A percentile compares a stretch with the other conserved stretches of the same genome.
Conservation (phyloP, 2,329 filamentous ascomycete species). For the Hypoxylon sp. region DNA sequence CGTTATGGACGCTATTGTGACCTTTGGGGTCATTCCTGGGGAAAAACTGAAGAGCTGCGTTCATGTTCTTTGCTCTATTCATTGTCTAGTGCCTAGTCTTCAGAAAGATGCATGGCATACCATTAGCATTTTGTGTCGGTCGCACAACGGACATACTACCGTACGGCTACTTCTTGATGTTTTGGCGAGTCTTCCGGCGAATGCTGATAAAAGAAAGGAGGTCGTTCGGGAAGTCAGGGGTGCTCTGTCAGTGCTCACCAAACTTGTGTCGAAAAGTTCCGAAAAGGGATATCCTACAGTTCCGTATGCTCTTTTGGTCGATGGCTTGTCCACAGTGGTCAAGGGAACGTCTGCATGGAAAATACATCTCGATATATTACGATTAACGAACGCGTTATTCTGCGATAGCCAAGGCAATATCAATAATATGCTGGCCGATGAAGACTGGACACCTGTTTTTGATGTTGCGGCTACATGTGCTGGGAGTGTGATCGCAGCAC, state of each 20-base stretch:
- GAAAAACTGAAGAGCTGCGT: slow-evolving; percentile 76
- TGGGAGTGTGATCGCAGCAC: slow-evolving; percentile 52
- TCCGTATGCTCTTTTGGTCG: slow-evolving; percentile 71
- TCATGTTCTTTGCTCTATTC: slow-evolving; percentile 79
- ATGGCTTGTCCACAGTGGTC: slow-evolving; percentile 69
- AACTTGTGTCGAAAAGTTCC: slow-evolving; percentile 71
- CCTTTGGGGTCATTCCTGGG: slow-evolving; percentile 77
- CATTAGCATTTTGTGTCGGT: slow-evolving; percentile 78
- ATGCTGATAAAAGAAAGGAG: slow-evolving; percentile 66
- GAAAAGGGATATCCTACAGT: slow-evolving; percentile 73
- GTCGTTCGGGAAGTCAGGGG: slow-evolving; percentile 72
- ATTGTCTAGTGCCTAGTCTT: slow-evolving; percentile 73
- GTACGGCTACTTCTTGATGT: slow-evolving; percentile 76
- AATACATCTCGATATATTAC: slow-evolving; percentile 64
- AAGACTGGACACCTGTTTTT: slow-evolving; percentile 76
- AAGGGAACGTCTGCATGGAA: slow-evolving; percentile 62
- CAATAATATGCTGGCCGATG: slow-evolving; percentile 71
- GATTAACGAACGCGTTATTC: slow-evolving; percentile 70
- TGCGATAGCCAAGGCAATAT: slow-evolving; percentile 67
- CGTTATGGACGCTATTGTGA: slow-evolving; percentile 79
- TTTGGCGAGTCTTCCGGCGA: slow-evolving; percentile 64
- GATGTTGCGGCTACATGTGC: slow-evolving; percentile 72
- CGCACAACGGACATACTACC: slow-evolving; percentile 79
- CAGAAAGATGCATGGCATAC: slow-evolving; percentile 78
- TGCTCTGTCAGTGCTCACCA: slow-evolving; percentile 73